Evolutionary conservation across 192 early-diverging fungal species (phyloP), one percentile per base, ranked within the genome.

Genomic region (Coemansia sp.): DNA sequence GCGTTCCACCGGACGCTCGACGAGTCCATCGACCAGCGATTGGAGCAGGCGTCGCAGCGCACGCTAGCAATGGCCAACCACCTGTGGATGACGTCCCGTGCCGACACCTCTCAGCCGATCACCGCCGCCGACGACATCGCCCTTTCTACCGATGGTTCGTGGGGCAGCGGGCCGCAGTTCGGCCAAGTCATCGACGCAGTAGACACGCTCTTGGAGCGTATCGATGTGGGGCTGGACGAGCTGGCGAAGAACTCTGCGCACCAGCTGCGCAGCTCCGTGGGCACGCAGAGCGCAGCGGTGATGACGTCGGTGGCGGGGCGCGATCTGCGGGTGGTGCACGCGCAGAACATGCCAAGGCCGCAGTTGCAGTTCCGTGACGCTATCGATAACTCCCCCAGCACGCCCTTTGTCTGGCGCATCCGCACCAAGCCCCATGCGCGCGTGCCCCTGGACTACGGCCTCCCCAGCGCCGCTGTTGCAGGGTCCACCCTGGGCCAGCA

Each of bases 341-440:
- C 91, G 11, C 80, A 85, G 24, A 89, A 90, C 66, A 89, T 97
- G 54, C 69, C 86, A 46, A 84, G 94, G 10, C 98, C 98, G 57
- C 98, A 99, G 81, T 68, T 95, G 39, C 74, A 75, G 17, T 99
- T 99, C 70, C 83, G 86, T 24, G 96, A 97, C 68, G 85, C 75
- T 17, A 78, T 97, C 14, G 96, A 99, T 75, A 99, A 99, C 64
- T 91, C 91, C 1, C 72, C 84, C 36, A 76, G 56, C 6, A 79
- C 86, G 37, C 94, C 93, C 16, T 96, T 92, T 77, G 84, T 89
- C 21, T 85, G 89, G 66, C 96, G 93, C 67, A 88, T 99, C 66
- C 83, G 68, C 13, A 61, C 81, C 11, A 99, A 99, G 75, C 89
- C 90, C 45, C 88, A 98, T 66, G 94, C 96, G 0, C 69, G 69